Conservation (phyloP, 116 monocot species). For the Zostera marina region DNA sequence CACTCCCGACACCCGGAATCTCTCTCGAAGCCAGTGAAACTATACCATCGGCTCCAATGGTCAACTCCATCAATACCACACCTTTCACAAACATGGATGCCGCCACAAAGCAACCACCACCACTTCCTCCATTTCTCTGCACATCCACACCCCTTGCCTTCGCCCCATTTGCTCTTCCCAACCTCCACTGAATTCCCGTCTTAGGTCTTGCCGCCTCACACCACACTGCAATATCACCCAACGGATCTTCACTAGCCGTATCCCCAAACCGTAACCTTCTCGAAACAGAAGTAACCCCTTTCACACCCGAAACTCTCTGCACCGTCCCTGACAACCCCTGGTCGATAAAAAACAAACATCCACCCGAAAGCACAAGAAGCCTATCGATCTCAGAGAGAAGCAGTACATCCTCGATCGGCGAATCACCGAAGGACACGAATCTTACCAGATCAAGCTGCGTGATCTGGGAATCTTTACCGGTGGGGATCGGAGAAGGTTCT, state of each 20-base stretch:
- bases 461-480: neutral
- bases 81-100: conserved; percentile 30
- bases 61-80: conserved; percentile 45
- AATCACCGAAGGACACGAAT: conserved; percentile 20
- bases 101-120: conserved; percentile 31
- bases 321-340: conserved; percentile 9
- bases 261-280: neutral
- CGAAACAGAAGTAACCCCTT: neutral
- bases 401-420: conserved; percentile 37
- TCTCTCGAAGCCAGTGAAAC: conserved; percentile 42
- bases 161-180: conserved; percentile 32
- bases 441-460: neutral
- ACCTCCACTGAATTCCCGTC: conserved; percentile 32
- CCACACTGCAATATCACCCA: conserved; percentile 18
- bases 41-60: conserved; percentile 10
- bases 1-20: conserved; percentile 42
- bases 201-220: conserved; percentile 16
- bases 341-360: conserved; percentile 51
- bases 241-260: conserved; percentile 16
- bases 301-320: conserved; percentile 25
- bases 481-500: neutral
- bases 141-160: conserved; percentile 12
- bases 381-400: conserved; percentile 40
- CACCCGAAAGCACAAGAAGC: conserved; percentile 48
- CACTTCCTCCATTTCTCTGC: conserved; percentile 17